Conservation (phyloP, 2,329 filamentous ascomycete genomes). For the Xylaria arbuscula region DNA sequence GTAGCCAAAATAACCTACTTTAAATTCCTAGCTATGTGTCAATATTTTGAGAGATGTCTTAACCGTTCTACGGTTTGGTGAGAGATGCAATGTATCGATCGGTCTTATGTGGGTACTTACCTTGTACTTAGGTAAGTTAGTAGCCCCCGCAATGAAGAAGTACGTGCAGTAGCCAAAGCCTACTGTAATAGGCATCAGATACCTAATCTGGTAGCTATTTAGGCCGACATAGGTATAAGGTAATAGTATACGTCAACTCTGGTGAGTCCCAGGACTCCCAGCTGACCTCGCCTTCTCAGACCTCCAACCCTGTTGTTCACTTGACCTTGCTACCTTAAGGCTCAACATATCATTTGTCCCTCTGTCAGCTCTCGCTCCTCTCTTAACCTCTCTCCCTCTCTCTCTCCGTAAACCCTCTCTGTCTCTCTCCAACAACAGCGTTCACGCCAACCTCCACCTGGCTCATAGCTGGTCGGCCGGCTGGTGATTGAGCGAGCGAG, state of each 20-base stretch:
- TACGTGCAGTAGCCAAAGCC: too few species aligned
- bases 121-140: not conserved
- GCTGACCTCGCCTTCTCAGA: slow-evolving; percentile 37
- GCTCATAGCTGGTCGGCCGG: slow-evolving; percentile 15
- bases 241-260: slow-evolving; percentile 20
- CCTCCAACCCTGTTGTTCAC: slow-evolving; percentile 24
- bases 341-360: not conserved
- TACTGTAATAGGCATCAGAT: not conserved
- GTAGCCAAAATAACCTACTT: too few species aligned
- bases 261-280: slow-evolving; percentile 35
- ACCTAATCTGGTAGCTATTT: not conserved
- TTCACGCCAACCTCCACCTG: not conserved
- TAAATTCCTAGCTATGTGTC: too few species aligned
- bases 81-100: too few species aligned
- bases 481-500: slow-evolving; percentile 6
- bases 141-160: too few species aligned
- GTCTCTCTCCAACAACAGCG: not conserved
- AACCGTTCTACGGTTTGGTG: too few species aligned
- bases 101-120: too few species aligned
- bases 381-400: slow-evolving; percentile 7
- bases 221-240: too few species aligned
- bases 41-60: too few species aligned
- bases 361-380: not conserved
- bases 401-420: not conserved
- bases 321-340: slow-evolving; percentile 22